A percentile compares a stretch with the other conserved stretches of the same genome.
Conservation (phyloP, 495 filamentous ascomycete genomes). For the Penicillium coprophilum region DNA sequence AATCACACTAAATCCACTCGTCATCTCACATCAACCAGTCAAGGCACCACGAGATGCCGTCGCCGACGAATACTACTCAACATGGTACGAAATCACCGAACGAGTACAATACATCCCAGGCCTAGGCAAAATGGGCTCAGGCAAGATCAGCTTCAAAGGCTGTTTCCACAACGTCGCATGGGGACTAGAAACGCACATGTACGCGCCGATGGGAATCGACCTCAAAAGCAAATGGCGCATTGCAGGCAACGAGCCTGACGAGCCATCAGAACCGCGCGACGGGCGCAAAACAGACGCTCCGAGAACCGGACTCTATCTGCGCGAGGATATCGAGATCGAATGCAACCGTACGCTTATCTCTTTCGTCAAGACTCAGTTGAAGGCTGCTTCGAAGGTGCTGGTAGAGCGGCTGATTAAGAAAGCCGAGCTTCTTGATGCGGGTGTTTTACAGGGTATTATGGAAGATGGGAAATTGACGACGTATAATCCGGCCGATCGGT, state of each 20-base stretch:
- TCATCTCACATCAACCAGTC: constrained; percentile 65
- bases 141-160: constrained; percentile 68
- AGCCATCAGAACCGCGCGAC: constrained; percentile 57
- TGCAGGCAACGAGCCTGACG: constrained; percentile 62
- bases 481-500: constrained; percentile 29
- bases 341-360: constrained; percentile 70
- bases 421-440: constrained; percentile 41
- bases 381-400: constrained; percentile 64
- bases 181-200: constrained; percentile 73
- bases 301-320: constrained; percentile 64
- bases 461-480: constrained; percentile 33
- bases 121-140: constrained; percentile 51
- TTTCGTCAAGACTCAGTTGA: constrained; percentile 75
- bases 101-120: constrained; percentile 72
- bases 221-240: constrained; percentile 65
- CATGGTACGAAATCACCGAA: constrained; percentile 66
- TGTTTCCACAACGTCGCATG: constrained; percentile 69
- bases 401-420: constrained; percentile 65
- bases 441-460: constrained; percentile 28
- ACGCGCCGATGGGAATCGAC: constrained; percentile 66
- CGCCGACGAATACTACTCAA: constrained; percentile 64
- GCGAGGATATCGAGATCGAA: constrained; percentile 74
- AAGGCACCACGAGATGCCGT: constrained; percentile 59
- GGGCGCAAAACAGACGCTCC: constrained; percentile 50
- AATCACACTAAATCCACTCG: constrained; percentile 80